Conservation (phyloP, 768 basidiomycete species). For the Phlebiopsis flavidoalba region DNA sequence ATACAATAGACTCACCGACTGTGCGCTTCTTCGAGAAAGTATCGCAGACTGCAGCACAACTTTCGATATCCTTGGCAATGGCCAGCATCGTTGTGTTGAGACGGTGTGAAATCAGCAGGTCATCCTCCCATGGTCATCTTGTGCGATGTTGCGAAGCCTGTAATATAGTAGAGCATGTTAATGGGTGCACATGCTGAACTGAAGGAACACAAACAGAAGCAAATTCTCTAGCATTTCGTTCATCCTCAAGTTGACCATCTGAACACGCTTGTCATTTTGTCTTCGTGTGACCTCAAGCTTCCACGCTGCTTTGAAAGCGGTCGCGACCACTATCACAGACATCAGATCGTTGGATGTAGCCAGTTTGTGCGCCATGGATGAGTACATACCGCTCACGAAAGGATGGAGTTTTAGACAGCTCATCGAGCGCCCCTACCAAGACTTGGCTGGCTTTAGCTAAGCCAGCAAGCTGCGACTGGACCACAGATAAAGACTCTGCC, state of each 20-base stretch:
- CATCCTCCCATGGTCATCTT: not conserved
- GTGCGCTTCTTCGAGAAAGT: not conserved
- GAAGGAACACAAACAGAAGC: not conserved
- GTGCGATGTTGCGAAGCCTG: not conserved
- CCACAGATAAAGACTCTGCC: not conserved
- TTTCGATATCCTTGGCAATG: not conserved
- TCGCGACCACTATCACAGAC: not conserved
- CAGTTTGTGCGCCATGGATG: no score
- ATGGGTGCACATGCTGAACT: not conserved
- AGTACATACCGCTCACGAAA: not conserved
- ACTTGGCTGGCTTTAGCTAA: not conserved
- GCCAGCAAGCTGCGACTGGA: slow-evolving; percentile 1
- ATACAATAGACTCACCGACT: not conserved
- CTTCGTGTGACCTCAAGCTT: slow-evolving; percentile 1
- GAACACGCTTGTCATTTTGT: slow-evolving; percentile 2
- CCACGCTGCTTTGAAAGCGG: slow-evolving; percentile 2
- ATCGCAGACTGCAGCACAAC: not conserved
- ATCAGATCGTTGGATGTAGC: no score
- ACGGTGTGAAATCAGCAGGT: not conserved
- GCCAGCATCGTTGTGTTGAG: not conserved
- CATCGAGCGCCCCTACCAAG: slow-evolving; percentile 2
- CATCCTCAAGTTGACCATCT: slow-evolving; percentile 1
- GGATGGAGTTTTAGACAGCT: slow-evolving; percentile 8
- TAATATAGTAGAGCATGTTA: not conserved
- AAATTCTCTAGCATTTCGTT: not conserved